phyloP scores from a whole-genome alignment of 305 asterid genomes.

The Fraxinus baroniana region DNA sequence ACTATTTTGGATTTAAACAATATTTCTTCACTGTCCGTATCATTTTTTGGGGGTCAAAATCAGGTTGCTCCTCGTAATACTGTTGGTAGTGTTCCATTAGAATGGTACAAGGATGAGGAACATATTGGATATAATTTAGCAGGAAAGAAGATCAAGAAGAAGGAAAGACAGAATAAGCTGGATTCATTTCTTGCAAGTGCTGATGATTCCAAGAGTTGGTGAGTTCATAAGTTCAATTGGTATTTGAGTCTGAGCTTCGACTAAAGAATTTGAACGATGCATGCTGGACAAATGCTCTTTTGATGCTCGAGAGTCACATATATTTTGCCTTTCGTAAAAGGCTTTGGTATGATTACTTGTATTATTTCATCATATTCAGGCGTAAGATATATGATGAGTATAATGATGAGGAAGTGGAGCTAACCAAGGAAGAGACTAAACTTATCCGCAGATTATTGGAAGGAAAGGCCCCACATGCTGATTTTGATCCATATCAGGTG shows the following conservation, averaged over 20 bases:
- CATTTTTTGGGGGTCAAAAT: constrained; percentile 18
- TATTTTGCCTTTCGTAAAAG: constrained; percentile 4
- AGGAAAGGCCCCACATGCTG: constrained; percentile 91
- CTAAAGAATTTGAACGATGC: background rate
- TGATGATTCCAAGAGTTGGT: constrained; percentile 84
- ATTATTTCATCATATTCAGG: constrained; percentile 46
- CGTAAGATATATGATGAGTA: constrained; percentile 75
- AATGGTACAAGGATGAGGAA: constrained; percentile 90
- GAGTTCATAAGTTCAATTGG: constrained; percentile 28
- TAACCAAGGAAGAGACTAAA: constrained; percentile 72
- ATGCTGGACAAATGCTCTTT: background rate
- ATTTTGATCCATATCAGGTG: constrained; percentile 86
- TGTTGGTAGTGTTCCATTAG: constrained; percentile 79
- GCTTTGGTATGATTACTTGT: background rate
- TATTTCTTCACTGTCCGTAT: background rate
- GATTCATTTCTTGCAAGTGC: constrained; percentile 75
- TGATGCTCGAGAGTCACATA: background rate
- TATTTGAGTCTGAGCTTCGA: constrained; percentile 7
- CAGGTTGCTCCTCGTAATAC: constrained; percentile 95
- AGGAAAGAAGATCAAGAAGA: constrained; percentile 93
- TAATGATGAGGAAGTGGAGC: constrained; percentile 88
- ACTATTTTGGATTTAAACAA: background rate
- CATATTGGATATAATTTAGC: constrained; percentile 87
- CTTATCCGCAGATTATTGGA: constrained; percentile 58
- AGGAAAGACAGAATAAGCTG: constrained; percentile 73